Base-by-base conservation (phyloP, 2,329 filamentous ascomycete genomes). In the Sclerotinia nivalis region DNA sequence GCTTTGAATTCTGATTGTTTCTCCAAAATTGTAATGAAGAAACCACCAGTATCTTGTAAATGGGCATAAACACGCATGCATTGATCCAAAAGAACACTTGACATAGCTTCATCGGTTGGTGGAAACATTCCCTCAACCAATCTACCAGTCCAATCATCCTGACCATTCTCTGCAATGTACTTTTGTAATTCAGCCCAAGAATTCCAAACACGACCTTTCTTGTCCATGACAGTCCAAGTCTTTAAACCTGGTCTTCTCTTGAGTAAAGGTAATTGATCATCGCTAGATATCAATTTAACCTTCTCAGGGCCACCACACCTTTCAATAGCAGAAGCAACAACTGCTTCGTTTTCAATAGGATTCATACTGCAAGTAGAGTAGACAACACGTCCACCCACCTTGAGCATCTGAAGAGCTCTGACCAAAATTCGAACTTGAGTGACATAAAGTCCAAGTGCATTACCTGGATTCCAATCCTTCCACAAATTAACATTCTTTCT, bases 331-430 rank as follows among this genome's bases (percentile, higher is more conserved):
- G 91, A 90, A 0, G 92, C 89, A 71, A 99, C 84, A 22, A 98
- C 93, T 9, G 96, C 91, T 82, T 99, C 96, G 77, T 99, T 97
- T 83, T 99, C 96, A 40, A 98, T 89, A 0, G 96, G 96, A 82
- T 99, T 99, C 92, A 99, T 93, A 80, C 93, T 97, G 85, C 96
- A 99, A 28, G 96, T 99, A 4, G 95, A 98, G 83, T 98, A 99
- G 66, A 99, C 95, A 40, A 98, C 92, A 73, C 94, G 89, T 66
- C 96, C 96, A 54, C 96, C 95, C 69, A 93, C 91, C 84, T 97
- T 98, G 74, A 99, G 88, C 89, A 99, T 93, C 82, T 98, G 95
- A 66, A 99, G 85, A 45, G 96, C 93, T 72, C 96, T 90, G 69
- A 97, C 92, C 62, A 99, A 84, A 75, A 99, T 99, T 60, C 95